phyloP scores from a whole-genome alignment of 345 rosid species.

The Carallia pectinifolia region DNA sequence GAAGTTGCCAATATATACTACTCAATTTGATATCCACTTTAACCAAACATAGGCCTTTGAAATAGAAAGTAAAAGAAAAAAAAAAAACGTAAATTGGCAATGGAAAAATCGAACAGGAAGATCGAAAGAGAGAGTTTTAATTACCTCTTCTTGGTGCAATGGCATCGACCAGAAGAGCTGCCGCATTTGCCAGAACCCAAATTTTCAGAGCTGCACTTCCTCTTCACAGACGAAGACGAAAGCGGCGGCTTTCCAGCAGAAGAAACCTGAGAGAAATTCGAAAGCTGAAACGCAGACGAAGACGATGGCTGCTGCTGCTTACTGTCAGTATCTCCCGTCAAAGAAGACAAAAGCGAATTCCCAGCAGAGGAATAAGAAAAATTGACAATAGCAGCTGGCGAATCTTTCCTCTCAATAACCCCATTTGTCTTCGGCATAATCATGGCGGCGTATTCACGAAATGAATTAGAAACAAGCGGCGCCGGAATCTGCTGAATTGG shows the following conservation, averaged over 20 bases:
- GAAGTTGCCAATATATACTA: not conserved
- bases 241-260: constrained; percentile 73
- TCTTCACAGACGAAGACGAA: constrained; percentile 58
- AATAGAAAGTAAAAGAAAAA: not conserved
- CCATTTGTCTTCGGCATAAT: constrained; percentile 16
- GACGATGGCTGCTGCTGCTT: constrained; percentile 45
- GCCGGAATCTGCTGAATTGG: constrained; percentile 67
- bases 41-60: not conserved
- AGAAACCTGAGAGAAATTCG: constrained; percentile 51
- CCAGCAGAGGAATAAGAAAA: constrained; percentile 60
- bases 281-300: constrained; percentile 54
- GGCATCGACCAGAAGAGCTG: constrained; percentile 71
- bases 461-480: constrained; percentile 1
- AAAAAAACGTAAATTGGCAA: too few relatives aligned
- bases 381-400: constrained; percentile 49
- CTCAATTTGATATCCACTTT: not conserved
- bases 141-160: constrained; percentile 85
- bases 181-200: constrained; percentile 55
- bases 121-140: too few relatives aligned
- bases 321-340: constrained; percentile 46
- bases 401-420: constrained; percentile 47
- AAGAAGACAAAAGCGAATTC: constrained; percentile 48
- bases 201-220: constrained; percentile 75
- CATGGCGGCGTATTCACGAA: constrained; percentile 15
- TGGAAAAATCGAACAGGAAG: too few relatives aligned